These are phyloP conservation scores for Jaminaea rosea DNA, from an alignment of 1,284 basidiomycete species.

Conservation along the genomic window DNA sequence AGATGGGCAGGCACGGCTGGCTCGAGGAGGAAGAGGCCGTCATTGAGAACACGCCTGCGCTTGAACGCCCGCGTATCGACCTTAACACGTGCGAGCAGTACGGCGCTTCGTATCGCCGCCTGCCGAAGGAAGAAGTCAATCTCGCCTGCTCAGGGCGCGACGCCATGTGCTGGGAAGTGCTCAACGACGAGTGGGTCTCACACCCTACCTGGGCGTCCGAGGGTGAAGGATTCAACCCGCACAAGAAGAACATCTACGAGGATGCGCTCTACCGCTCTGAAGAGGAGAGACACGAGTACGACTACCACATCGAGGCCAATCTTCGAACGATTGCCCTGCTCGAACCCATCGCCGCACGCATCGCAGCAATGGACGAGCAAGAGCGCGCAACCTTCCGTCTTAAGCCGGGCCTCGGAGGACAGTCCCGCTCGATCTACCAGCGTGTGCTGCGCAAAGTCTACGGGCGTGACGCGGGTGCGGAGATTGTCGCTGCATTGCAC, in stretches of 20 bases:
- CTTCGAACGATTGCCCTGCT: slow-evolving; percentile 82
- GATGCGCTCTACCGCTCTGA: slow-evolving; percentile 93
- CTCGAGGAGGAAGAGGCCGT: slow-evolving; percentile 50
- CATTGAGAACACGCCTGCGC: slow-evolving; percentile 48
- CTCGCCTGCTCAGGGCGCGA: slow-evolving; percentile 90
- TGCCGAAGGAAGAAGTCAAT: slow-evolving; percentile 76
- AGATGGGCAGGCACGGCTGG: slow-evolving; percentile 58
- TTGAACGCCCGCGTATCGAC: slow-evolving; percentile 42
- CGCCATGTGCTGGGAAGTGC: slow-evolving; percentile 86
- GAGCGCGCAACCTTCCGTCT: slow-evolving; percentile 76
- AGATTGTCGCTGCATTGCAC: slow-evolving; percentile 83
- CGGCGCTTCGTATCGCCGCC: slow-evolving; percentile 84
- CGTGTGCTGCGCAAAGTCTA: slow-evolving; percentile 92
- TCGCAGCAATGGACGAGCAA: slow-evolving; percentile 80
- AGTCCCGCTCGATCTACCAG: slow-evolving; percentile 80
- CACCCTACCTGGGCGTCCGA: slow-evolving; percentile 95
- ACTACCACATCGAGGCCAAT: slow-evolving; percentile 89
- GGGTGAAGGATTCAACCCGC: slow-evolving; percentile 85
- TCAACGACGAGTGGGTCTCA: slow-evolving; percentile 64
- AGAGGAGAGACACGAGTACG: slow-evolving; percentile 97
- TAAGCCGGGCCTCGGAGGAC: slow-evolving; percentile 78
- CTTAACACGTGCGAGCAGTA: slow-evolving; percentile 48
- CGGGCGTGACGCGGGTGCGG: slow-evolving; percentile 69
- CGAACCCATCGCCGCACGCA: slow-evolving; percentile 76
- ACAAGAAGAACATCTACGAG: slow-evolving; percentile 95